Evolutionary conservation across 768 basidiomycete species (phyloP).

Genomic region (Collybiopsis luxurians): DNA sequence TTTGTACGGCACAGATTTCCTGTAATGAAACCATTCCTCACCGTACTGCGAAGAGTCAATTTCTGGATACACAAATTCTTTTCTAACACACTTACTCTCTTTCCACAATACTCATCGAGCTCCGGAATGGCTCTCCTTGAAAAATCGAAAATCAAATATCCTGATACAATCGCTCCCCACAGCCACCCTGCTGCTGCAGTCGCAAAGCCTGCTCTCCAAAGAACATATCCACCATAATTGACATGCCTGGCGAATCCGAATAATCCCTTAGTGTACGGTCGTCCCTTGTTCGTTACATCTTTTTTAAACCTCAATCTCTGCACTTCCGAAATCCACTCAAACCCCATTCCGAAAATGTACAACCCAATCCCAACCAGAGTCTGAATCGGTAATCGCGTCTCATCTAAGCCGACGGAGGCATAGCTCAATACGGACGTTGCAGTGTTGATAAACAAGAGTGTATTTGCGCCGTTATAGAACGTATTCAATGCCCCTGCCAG

Average conservation of each 20-base stretch:
- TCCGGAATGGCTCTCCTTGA: not conserved
- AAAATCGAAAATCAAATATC: not conserved
- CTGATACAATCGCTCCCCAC: not conserved
- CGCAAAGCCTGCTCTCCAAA: not conserved
- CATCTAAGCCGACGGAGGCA: constrained; percentile 1
- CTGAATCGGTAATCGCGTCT: constrained; percentile 7
- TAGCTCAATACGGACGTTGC: not conserved
- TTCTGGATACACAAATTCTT: not conserved
- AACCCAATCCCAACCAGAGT: constrained; percentile 15
- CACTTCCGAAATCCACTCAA: constrained; percentile 19
- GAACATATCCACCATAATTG: not conserved
- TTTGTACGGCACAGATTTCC: not conserved
- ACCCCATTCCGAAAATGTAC: constrained; percentile 13
- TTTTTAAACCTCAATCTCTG: constrained; percentile 22
- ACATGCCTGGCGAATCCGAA: constrained; percentile 1
- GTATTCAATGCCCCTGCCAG: constrained; percentile 14
- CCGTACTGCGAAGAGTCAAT: not conserved
- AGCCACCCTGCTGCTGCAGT: not conserved
- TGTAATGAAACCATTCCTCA: not conserved
- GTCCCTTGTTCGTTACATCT: constrained; percentile 16
- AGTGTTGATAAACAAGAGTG: constrained; percentile 17
- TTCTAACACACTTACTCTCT: not conserved
- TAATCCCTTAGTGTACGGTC: not conserved
- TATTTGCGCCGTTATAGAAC: constrained; percentile 15
- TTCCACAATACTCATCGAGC: not conserved